Base-by-base conservation (phyloP, 192 early-diverging fungal species). In the Coemansia sp. region DNA sequence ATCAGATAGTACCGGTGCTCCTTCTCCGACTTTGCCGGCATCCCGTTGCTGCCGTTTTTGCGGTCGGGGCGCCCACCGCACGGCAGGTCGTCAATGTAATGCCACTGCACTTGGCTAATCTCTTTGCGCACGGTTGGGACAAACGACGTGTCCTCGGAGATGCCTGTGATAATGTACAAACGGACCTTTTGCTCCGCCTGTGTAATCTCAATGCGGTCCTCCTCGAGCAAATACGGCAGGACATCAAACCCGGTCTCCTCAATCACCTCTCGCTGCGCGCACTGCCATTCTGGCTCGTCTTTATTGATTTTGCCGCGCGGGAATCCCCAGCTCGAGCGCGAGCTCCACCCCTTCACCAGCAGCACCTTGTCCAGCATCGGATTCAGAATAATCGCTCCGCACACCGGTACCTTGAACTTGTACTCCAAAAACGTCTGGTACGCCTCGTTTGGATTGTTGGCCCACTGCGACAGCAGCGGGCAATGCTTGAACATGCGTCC, bases 251-350 rank as follows among this genome's bases (percentile, higher is more conserved):
- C 97, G 4, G 92, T 95, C 60, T 98, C 95, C 71, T 98, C 96
- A 38, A 88, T 83, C 7, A 95, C 93, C 78, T 99, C 97, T 52
- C 97, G 87, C 59, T 91, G 84, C 11, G 95, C 95, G 68, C 97
- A 99, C 12, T 77, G 79, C 45, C 83, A 80, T 65, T 95, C 89
- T 16, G 85, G 85, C 71, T 99, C 97, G 65, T 91, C 93, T 74
- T 98, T 89, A 73, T 99, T 99, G 74, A 99, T 99, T 62, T 99
- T 99, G 19, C 97, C 97, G 28, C 94, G 95, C 24, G 97, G 95
- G 63, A 98, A 99, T n/a, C 94, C 94, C 97, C 97, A 99, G 38
- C 88, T 88, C 28, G 93, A 84, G 49, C 84, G 85, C 35, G 88
- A 84, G 52, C 88, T 89, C 92, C 93, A 97, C 16, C 95, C 97